Base-by-base conservation (phyloP, 306 rosid species). In the Oxytropis ochrocephala region DNA sequence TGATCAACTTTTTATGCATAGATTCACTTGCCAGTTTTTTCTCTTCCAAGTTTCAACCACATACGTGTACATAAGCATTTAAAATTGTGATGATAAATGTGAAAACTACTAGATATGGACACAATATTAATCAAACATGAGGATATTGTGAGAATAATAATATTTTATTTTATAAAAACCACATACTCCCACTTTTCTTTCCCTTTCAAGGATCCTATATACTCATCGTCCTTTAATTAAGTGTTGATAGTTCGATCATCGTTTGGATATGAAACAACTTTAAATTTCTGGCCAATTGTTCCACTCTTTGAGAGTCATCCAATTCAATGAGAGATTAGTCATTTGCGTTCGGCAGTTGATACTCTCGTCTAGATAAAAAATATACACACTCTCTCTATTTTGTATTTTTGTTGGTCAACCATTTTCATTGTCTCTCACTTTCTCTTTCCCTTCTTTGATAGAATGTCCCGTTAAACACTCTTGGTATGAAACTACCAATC, bases 371-470 rank as follows among this genome's bases (percentile, higher is more conserved):
- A n/a, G n/a, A n/a, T n/a, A n/a, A n/a, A n/a, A n/a, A n/a, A n/a
- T n/a, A n/a, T n/a, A n/a, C n/a, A n/a, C n/a, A n/a, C 55, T 27
- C 49, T 61, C 58, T 19, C 32, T 5, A 32, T 14, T 30, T 69
- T 54, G 14, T 11, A 6, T 24, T 16, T 30, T 69, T 54, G 14
- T 11, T 17, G 58, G 86, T 82, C 86, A 78, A 78, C 68, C 21
- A 24, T 44, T 54, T 18, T 8, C 33, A 54, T 48, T 29, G 72
- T 72, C 42, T 29, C 35, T 66, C 79, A 5, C 42, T 71, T 55
- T 74, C 59, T 61, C 81, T 52, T 14, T 17, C 41, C 4, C 54
- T 72, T 69, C 47, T 46, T 49, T 10, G 59, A 11, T 44, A 1
- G 46, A 49, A 54, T 36, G 43, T 50, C 52, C 52, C 63, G 32